Conservation (phyloP, 192 early-diverging fungal species). For the Backusella sp. region DNA sequence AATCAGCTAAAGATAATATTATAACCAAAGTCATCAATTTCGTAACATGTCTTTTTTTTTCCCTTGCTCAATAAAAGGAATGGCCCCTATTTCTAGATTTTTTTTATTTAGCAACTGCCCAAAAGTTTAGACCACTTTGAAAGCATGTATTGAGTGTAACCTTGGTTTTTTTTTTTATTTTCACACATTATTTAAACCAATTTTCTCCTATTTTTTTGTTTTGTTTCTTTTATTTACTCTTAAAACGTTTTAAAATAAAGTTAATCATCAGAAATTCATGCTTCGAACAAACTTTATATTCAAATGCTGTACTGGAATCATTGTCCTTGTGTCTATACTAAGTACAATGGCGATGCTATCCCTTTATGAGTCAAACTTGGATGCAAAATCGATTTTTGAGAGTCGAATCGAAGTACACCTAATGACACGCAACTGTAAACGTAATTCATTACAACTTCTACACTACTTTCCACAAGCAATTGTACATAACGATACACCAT, state of each 20-base stretch:
- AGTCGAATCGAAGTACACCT: neutral
- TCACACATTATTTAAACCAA: neutral
- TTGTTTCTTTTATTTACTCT: neutral
- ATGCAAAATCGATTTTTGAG: neutral
- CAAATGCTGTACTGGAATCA: neutral
- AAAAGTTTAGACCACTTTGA: neutral
- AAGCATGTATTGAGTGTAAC: neutral
- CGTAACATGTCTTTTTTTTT: too few species aligned
- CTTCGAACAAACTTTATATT: neutral
- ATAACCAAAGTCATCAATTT: too few species aligned
- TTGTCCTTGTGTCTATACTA: neutral
- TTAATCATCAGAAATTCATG: neutral
- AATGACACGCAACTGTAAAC: neutral
- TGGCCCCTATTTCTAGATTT: neutral
- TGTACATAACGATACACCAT: neutral
- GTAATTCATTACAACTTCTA: neutral
- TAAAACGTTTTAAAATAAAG: neutral
- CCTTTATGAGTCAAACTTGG: neutral
- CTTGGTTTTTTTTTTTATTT: neutral
- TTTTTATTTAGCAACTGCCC: neutral
- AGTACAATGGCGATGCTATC: neutral
- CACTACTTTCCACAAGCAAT: neutral
- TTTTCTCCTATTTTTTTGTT: neutral
- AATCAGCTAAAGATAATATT: too few species aligned
- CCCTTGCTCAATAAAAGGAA: neutral